A percentile compares a stretch with the other conserved stretches of the same genome.
Evolutionary conservation across 345 rosid species (phyloP).

Genomic region (Populus nigra): DNA sequence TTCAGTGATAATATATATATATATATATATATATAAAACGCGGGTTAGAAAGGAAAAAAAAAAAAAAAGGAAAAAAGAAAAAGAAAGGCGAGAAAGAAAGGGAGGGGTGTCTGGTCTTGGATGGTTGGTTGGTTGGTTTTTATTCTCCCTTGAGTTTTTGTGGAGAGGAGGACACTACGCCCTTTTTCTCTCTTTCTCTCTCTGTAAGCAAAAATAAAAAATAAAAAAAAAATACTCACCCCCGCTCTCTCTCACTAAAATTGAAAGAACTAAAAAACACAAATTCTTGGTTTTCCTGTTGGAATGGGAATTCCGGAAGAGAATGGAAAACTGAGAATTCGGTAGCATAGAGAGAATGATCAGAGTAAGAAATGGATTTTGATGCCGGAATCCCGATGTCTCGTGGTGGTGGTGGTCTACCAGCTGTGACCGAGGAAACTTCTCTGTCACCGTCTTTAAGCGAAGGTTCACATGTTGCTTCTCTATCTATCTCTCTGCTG

Average conservation of each 20-base stretch:
- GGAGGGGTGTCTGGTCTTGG: constrained; percentile 15
- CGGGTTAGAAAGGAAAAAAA: constrained; percentile 12
- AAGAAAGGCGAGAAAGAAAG: not conserved
- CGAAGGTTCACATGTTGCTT: constrained; percentile 38
- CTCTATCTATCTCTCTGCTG: not conserved
- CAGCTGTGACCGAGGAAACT: constrained; percentile 44
- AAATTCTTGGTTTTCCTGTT: not conserved
- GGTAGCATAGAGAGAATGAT: constrained; percentile 42
- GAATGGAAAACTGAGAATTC: constrained; percentile 25
- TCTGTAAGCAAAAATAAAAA: not conserved
- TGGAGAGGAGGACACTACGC: constrained; percentile 67
- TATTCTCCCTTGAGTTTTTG: constrained; percentile 26
- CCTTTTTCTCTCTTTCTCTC: constrained; percentile 18
- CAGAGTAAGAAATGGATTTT: constrained; percentile 47
- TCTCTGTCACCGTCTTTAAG: constrained; percentile 60
- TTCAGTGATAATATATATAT: constrained; percentile 6
- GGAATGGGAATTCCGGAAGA: constrained; percentile 28
- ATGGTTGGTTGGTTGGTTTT: constrained; percentile 43
- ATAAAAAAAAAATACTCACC: not conserved
- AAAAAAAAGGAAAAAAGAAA: not conserved
- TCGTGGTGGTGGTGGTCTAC: constrained; percentile 27
- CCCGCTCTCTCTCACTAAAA: constrained; percentile 1
- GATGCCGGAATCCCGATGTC: constrained; percentile 74
- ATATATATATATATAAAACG: constrained; percentile 29
- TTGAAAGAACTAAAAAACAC: not conserved